Evolutionary conservation across 106 monocot genomes (phyloP), one percentile per base, ranked within the genome.

Genomic region (Acorus calamus): DNA sequence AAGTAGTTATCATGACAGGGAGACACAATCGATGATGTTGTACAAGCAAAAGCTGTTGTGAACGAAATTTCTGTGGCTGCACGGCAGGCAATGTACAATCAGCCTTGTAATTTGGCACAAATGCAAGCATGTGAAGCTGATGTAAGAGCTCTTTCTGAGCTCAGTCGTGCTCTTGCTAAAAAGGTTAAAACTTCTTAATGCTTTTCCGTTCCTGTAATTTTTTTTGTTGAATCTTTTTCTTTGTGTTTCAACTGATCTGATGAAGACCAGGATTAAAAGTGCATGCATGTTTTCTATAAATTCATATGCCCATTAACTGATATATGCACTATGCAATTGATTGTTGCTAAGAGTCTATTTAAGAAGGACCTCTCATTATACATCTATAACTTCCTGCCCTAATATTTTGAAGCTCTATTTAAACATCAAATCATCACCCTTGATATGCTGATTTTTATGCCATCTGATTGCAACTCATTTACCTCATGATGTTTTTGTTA

Each of bases 51-150:
- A 76, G 85, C 88, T 77, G 77, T 85, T 65, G 85, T 79, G 56
- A 88, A 81, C 83, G 88, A 99, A 79, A 92, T 83, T 75, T 79
- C 75, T 68, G 85, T 71, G 59, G 85, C 87, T 55, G 83, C 92
- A 68, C 78, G 80, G 42, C 92, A 92, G n/a, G 88, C 92, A 71
- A 86, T 99, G 83, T 88, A 85, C 57, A 83, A 44, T 68, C 98
- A 88, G 62, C 85, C 98, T 49, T 88, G 73, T 70, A 81, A 88
- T 4, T 59, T 92, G 46, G 88, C 88, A 59, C 98, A 99, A 67
- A 83, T 99, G 61, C 92, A 99, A 70, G 98, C 92, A 57, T 83
- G 83, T 60, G 98, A 99, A 75, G 88, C 92, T 62, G 98, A 99
- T 76, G 88, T 99, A 62, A 86, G 75, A 74, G 92, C 88, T 10